phyloP scores from a whole-genome alignment of 1,284 basidiomycete genomes.

The Sporisorium reilianum region DNA sequence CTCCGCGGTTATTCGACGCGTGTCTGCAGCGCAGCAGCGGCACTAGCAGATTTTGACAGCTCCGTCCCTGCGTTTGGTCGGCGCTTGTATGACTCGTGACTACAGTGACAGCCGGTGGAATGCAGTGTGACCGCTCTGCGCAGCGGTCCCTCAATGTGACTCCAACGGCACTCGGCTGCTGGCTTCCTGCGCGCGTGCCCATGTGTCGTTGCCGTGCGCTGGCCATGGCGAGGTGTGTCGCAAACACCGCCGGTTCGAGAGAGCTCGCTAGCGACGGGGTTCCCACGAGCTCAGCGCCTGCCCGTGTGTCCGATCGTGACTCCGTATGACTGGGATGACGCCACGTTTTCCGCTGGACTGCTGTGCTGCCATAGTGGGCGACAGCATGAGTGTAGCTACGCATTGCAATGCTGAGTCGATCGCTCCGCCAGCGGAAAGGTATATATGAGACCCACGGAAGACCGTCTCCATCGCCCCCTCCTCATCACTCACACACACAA shows the following conservation, averaged over 20 bases:
- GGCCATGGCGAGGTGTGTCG: no score
- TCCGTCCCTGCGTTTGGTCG: neutral
- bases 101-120: neutral
- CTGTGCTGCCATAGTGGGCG: neutral
- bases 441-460: neutral
- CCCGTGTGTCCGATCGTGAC: no score
- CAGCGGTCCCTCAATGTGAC: no score
- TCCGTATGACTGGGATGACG: neutral
- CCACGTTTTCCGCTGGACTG: neutral
- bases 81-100: neutral
- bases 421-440: neutral
- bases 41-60: neutral
- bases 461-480: neutral
- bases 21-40: neutral
- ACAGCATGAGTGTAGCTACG: neutral
- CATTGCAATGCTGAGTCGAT: constrained; percentile 1
- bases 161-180: neutral
- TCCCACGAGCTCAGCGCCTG: neutral
- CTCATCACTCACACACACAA: constrained; percentile 4
- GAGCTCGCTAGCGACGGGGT: no score
- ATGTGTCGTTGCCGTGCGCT: constrained; percentile 1
- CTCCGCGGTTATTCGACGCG: constrained; percentile 4
- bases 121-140: no score
- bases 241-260: neutral
- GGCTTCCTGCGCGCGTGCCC: neutral